Evolutionary conservation across 768 basidiomycete species (phyloP).

Genomic region (Dioszegia aurantiaca): DNA sequence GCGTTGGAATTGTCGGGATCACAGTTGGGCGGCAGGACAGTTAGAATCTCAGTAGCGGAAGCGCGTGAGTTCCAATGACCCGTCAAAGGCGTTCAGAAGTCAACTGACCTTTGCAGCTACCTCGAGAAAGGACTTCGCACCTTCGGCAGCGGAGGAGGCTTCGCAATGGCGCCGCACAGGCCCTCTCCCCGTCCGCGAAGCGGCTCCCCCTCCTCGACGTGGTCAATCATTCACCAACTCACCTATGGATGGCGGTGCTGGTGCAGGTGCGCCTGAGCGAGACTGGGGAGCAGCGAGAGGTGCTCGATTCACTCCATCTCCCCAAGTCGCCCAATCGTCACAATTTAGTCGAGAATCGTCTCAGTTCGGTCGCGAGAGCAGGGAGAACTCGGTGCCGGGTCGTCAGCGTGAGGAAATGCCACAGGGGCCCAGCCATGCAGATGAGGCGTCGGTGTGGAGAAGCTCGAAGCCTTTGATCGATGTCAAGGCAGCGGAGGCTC

Average conservation of each 20-base stretch:
- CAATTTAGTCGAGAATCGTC: constrained; percentile 6
- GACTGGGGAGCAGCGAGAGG: constrained; percentile 54
- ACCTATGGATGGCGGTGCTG: constrained; percentile 19
- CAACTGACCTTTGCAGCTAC: constrained; percentile 31
- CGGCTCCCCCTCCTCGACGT: constrained; percentile 55
- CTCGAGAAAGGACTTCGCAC: constrained; percentile 53
- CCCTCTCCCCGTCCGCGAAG: constrained; percentile 61
- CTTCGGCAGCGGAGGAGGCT: constrained; percentile 76
- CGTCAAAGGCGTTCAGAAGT: constrained; percentile 54
- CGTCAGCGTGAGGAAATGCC: constrained; percentile 24
- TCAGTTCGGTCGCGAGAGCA: constrained; percentile 19
- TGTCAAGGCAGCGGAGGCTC: constrained; percentile 14
- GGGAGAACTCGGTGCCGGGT: constrained; percentile 38
- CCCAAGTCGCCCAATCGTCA: constrained; percentile 16
- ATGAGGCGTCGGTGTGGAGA: constrained; percentile 45
- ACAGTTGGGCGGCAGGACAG: constrained; percentile 70
- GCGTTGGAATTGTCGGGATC: constrained; percentile 70
- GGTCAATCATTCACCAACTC: constrained; percentile 38
- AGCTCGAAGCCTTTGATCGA: constrained; percentile 39
- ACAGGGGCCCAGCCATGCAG: constrained; percentile 30
- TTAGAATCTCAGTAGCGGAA: constrained; percentile 93
- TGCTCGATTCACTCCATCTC: constrained; percentile 50
- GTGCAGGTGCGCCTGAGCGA: constrained; percentile 28
- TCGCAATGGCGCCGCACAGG: constrained; percentile 82
- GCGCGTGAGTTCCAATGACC: constrained; percentile 66